These are phyloP conservation scores for Umbelopsis sp. DNA, from an alignment of 192 early-diverging fungal genomes.

Conservation along the genomic window DNA sequence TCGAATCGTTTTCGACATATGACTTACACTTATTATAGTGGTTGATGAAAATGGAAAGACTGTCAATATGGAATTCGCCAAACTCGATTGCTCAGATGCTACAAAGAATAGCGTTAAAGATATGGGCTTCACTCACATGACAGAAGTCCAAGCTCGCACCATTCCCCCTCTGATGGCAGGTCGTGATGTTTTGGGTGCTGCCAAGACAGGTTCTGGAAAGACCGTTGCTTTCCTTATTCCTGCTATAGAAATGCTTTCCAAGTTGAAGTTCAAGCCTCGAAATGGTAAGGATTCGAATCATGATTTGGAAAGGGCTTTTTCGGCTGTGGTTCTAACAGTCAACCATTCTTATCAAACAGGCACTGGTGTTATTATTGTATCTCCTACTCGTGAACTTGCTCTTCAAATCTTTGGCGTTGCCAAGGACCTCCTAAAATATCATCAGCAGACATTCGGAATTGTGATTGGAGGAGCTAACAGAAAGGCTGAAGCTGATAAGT, in stretches of 20 bases:
- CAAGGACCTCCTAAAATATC: slow-evolving; percentile 91
- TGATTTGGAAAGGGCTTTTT: too few species aligned
- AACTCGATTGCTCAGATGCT: slow-evolving; percentile 77
- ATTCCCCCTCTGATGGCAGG: slow-evolving; percentile 96
- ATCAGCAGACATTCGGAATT: slow-evolving; percentile 97
- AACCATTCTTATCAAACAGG: slow-evolving; percentile 39
- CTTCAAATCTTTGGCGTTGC: slow-evolving; percentile 99
- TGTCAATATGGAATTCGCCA: slow-evolving; percentile 66
- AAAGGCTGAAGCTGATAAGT: slow-evolving; percentile 94
- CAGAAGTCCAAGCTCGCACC: slow-evolving; percentile 93
- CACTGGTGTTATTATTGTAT: slow-evolving; percentile 93
- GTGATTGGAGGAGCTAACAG: slow-evolving; percentile 98
- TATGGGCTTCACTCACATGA: slow-evolving; percentile 94
- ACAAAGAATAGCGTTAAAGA: slow-evolving; percentile 84
- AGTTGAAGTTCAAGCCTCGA: slow-evolving; percentile 93
- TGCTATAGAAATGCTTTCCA: slow-evolving; percentile 87
- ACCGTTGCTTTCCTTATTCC: slow-evolving; percentile 97
- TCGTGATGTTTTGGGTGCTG: slow-evolving; percentile 96
- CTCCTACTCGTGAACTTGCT: slow-evolving; percentile 98
- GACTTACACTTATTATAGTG: background rate
- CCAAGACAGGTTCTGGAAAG: slow-evolving; percentile 97
- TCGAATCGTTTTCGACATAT: background rate
- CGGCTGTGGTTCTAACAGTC: background rate
- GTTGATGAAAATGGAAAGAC: slow-evolving; percentile 8
- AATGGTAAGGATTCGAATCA: slow-evolving; percentile 61